Conservation (phyloP, 345 rosid genomes). For the Cardamine chenopodiifolia region DNA sequence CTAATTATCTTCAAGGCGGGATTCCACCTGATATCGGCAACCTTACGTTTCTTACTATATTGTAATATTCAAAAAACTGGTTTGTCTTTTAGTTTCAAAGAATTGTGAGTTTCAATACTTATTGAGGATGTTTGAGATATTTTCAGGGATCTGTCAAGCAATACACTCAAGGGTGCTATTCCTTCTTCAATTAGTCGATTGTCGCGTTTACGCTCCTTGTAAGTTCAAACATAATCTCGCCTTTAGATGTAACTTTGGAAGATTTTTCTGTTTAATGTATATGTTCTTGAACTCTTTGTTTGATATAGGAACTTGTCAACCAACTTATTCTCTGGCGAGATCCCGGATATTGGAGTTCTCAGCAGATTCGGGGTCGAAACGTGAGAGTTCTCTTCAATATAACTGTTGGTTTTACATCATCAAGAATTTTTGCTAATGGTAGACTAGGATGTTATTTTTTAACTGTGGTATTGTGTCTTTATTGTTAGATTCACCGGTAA, state of each 20-base stretch:
- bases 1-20: conserved; percentile 89
- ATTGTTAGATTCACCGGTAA: conserved; percentile 68
- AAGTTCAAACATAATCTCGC: conserved; percentile 36
- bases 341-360: conserved; percentile 83
- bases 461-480: conserved; percentile 8
- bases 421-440: neutral
- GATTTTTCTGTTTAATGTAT: neutral
- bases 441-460: neutral
- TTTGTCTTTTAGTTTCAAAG: neutral
- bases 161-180: conserved; percentile 79
- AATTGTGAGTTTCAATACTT: neutral
- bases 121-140: neutral
- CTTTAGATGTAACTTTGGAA: neutral
- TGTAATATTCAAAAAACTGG: conserved; percentile 50
- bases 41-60: conserved; percentile 69
- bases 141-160: conserved; percentile 93
- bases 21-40: conserved; percentile 82
- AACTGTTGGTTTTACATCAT: conserved; percentile 10
- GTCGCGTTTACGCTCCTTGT: conserved; percentile 66
- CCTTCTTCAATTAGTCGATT: conserved; percentile 83
- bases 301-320: conserved; percentile 75
- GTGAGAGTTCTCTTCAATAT: conserved; percentile 50
- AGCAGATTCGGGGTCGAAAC: conserved; percentile 73
- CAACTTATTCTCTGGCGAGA: conserved; percentile 93
- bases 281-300: conserved; percentile 26